Conservation (phyloP, 75 land plant genomes). For the Pinus tabuliformis region DNA sequence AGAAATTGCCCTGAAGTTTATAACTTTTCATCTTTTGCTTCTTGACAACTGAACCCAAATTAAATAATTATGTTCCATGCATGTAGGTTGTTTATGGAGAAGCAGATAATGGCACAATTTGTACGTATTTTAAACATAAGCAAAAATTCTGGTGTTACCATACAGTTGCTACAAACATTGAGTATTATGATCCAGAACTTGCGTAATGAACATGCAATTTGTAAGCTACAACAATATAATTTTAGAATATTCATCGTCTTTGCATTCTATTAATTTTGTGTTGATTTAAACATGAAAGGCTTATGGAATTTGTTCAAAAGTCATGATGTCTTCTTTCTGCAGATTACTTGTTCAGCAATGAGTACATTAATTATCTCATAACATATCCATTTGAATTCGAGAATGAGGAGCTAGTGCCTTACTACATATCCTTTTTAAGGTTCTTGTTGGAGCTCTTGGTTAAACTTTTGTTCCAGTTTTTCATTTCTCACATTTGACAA, state of each 20-base stretch:
- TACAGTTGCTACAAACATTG: constrained; percentile 66
- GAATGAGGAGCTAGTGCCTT: constrained; percentile 59
- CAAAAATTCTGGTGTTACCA: constrained; percentile 49
- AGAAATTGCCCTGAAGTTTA: constrained; percentile 12
- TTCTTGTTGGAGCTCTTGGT: constrained; percentile 12
- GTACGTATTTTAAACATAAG: constrained; percentile 55
- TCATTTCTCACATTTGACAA: not conserved
- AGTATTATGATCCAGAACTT: constrained; percentile 75
- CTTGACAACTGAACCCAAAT: not conserved
- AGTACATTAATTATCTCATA: constrained; percentile 61
- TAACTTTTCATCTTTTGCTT: constrained; percentile 1
- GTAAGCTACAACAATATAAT: constrained; percentile 34
- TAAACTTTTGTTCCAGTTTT: constrained; percentile 1
- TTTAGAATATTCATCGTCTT: constrained; percentile 4
- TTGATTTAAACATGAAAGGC: not conserved
- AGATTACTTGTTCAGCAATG: constrained; percentile 85
- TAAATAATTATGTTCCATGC: not conserved
- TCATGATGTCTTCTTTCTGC: constrained; percentile 18
- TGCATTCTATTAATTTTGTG: not conserved
- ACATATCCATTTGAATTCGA: constrained; percentile 56
- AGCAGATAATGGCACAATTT: constrained; percentile 67
- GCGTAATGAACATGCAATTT: constrained; percentile 69
- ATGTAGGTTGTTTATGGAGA: constrained; percentile 77
- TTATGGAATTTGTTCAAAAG: not conserved
- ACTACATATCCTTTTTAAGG: constrained; percentile 75